phyloP scores from a whole-genome alignment of 2,329 filamentous ascomycete genomes.

The Botrytis elliptica region DNA sequence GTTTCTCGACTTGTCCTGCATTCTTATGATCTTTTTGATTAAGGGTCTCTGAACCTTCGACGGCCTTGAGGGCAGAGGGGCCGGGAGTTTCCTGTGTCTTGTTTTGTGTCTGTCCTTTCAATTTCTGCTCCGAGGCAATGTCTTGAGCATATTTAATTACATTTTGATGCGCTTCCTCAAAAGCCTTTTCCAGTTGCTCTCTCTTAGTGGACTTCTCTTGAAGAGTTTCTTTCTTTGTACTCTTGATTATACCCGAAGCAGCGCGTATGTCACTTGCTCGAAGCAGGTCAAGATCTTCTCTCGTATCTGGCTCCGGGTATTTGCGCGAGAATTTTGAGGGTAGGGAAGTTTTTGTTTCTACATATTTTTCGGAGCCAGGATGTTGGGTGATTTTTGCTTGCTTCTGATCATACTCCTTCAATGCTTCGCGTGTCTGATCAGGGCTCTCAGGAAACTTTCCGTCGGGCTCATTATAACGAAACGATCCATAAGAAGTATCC shows the following conservation, averaged over 20 bases:
- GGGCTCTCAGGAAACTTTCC: slow-evolving; percentile 31
- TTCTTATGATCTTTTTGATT: neutral
- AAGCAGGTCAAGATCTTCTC: slow-evolving; percentile 30
- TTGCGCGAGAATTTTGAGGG: neutral
- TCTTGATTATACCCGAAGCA: slow-evolving; percentile 27
- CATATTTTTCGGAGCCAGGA: slow-evolving; percentile 19
- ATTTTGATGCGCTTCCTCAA: slow-evolving; percentile 22
- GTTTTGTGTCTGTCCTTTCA: neutral
- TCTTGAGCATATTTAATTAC: slow-evolving; percentile 18
- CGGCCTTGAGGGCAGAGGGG: neutral
- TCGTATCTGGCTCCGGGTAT: slow-evolving; percentile 13
- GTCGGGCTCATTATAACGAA: slow-evolving; percentile 33
- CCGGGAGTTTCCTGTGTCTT: neutral
- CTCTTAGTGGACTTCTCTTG: slow-evolving; percentile 33
- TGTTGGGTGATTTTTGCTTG: neutral
- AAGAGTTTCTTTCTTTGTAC: slow-evolving; percentile 24
- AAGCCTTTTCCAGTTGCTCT: slow-evolving; percentile 34
- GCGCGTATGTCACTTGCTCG: slow-evolving; percentile 34
- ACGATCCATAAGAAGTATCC: slow-evolving; percentile 24
- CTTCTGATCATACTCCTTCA: slow-evolving; percentile 31
- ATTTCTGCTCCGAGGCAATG: slow-evolving; percentile 16
- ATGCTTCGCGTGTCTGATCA: slow-evolving; percentile 38
- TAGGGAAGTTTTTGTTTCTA: neutral
- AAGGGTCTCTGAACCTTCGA: neutral
- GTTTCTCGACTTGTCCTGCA: neutral